A percentile compares a stretch with the other conserved stretches of the same genome.
Evolutionary conservation across 2,329 filamentous ascomycete species (phyloP).

Genomic region (Nigrospora oryzae): DNA sequence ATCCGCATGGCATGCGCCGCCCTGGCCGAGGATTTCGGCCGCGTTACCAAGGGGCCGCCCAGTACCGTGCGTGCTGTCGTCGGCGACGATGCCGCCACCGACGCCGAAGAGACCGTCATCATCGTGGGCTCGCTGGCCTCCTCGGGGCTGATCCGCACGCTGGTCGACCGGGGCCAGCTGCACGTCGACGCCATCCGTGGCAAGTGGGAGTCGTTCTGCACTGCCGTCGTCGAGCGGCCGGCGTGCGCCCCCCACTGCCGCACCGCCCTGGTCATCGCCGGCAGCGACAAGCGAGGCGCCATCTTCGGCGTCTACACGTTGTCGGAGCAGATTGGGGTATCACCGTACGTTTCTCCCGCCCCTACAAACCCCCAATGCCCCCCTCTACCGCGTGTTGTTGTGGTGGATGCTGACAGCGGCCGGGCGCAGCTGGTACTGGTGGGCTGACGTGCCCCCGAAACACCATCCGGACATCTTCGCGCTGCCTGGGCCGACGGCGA

Average conservation of each 20-base stretch:
- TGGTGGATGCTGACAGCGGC: not conserved
- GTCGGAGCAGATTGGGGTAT: constrained; percentile 54
- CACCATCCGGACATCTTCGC: constrained; percentile 41
- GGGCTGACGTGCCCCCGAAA: constrained; percentile 46
- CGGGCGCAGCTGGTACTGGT: constrained; percentile 44
- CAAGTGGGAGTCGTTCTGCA: constrained; percentile 50
- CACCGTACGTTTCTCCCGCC: constrained; percentile 27
- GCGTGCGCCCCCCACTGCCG: constrained; percentile 27
- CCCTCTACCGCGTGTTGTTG: no score
- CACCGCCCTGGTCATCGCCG: constrained; percentile 45
- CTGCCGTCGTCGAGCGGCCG: constrained; percentile 36
- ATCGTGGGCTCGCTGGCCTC: constrained; percentile 45
- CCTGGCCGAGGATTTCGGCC: constrained; percentile 14
- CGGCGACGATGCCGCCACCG: constrained; percentile 1
- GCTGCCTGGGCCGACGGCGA: constrained; percentile 32
- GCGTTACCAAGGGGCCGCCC: constrained; percentile 12
- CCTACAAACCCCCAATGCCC: no score
- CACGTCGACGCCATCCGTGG: constrained; percentile 38
- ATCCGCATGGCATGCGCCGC: constrained; percentile 11
- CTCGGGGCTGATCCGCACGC: constrained; percentile 31
- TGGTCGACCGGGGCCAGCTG: constrained; percentile 35
- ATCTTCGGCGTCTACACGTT: constrained; percentile 53
- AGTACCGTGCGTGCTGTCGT: constrained; percentile 4
- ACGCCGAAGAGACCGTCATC: constrained; percentile 25
- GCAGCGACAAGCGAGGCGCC: constrained; percentile 48